A percentile compares a stretch with the other conserved stretches of the same genome.
phyloP scores from a whole-genome alignment of 352 stramenopile species.

The Phytophthora quininea region DNA sequence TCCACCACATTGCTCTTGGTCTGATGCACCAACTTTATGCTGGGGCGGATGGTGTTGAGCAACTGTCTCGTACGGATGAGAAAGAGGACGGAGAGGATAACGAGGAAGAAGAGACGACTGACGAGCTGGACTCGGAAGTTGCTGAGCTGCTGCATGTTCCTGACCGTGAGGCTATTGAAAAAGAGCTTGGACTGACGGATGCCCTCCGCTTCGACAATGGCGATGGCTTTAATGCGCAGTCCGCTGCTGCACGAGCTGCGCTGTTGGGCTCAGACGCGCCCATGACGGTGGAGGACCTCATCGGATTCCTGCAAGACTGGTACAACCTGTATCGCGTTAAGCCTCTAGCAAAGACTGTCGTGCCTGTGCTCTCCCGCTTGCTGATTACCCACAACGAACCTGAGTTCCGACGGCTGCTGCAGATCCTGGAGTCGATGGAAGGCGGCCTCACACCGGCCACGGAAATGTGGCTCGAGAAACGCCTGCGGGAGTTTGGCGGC shows the following conservation, averaged over 20 bases:
- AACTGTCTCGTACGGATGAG: neutral
- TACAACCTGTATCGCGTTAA: slow-evolving; percentile 82
- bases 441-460: slow-evolving; percentile 65
- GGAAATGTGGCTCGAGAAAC: slow-evolving; percentile 76
- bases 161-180: slow-evolving; percentile 53
- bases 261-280: slow-evolving; percentile 48
- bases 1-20: slow-evolving; percentile 75
- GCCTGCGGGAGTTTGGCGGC: slow-evolving; percentile 47
- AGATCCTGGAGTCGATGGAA: slow-evolving; percentile 82
- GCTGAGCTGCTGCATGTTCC: slow-evolving; percentile 42
- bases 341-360: slow-evolving; percentile 74
- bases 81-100: slow-evolving; percentile 11
- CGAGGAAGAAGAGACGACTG: slow-evolving; percentile 17
- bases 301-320: slow-evolving; percentile 85
- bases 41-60: neutral
- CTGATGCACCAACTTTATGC: slow-evolving; percentile 53
- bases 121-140: slow-evolving; percentile 40
- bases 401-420: slow-evolving; percentile 73
- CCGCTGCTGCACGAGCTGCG: slow-evolving; percentile 16
- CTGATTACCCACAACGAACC: slow-evolving; percentile 53
- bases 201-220: slow-evolving; percentile 51
- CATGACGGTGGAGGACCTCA: slow-evolving; percentile 60
- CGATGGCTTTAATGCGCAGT: slow-evolving; percentile 33
- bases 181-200: slow-evolving; percentile 43
- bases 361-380: slow-evolving; percentile 70